Evolutionary conservation across 1,139 yeast species (phyloP), one percentile per base, ranked within the genome.

Genomic region (Kluyveromyces sp.): DNA sequence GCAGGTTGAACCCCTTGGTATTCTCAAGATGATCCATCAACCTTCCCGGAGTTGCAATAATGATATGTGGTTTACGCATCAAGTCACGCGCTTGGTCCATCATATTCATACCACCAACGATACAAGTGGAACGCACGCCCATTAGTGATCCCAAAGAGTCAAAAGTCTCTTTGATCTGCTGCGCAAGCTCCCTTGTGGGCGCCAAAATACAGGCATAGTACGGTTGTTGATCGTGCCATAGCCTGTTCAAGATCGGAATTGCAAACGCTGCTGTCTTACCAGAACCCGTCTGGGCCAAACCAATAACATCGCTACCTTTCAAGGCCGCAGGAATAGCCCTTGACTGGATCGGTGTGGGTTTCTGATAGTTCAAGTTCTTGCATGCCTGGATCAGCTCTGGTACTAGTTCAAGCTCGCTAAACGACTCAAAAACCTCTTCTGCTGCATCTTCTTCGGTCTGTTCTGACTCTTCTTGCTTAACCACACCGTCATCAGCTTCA

Each of bases 71-170:
- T 60, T 87, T 88, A 53, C 94, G 75, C 82, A 87, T 83, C 54
- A 92, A 72, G 52, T 94, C 96, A 51, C 95, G 74, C 0, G 96
- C 94, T 65, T 92, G 99, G 57, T 88, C 95, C 94, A 92, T 87
- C 86, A 86, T 85, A 59, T 87, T 95, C 94, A 92, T 92, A 51
- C 99, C 99, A 53, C 98, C 98, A 34, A 92, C 96, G 50, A 92
- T 77, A 49, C 95, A 89, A 2, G 80, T 82, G 28, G 92, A 74
- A 56, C 95, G 72, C 34, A 89, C 74, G 0, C 98, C 98, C 94
- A 92, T 89, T 15, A 80, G 69, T 1, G 86, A 68, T 0, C 99
- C 99, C 42, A 92, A 67, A 0, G 97, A 96, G 61, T 88, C 96
- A 61, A 92, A 94, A 12, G 96, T 92, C 56, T 88, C 95, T 54